phyloP scores from a whole-genome alignment of 495 filamentous ascomycete species.

The Geoglossum glabrum region DNA sequence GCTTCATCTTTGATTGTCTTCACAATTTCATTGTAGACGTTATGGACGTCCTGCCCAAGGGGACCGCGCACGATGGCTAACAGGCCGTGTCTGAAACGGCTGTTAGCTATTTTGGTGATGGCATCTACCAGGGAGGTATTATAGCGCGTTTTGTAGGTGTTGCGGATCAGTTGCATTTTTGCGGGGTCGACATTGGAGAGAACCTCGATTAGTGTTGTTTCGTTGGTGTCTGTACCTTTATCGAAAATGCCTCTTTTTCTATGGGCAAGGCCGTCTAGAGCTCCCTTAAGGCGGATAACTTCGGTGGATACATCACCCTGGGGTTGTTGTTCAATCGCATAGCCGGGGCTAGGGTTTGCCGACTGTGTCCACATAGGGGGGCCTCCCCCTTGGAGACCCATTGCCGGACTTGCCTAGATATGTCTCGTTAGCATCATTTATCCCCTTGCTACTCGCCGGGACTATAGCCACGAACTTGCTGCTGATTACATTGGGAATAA shows the following conservation, averaged over 20 bases:
- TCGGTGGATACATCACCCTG: conserved; percentile 33
- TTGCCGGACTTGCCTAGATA: neutral
- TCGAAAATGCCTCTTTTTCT: too few relatives aligned
- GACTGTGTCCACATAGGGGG: too few relatives aligned
- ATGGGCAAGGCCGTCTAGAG: conserved; percentile 90
- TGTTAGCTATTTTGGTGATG: conserved; percentile 53
- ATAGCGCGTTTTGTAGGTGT: conserved; percentile 39
- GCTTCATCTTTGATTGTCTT: conserved; percentile 73
- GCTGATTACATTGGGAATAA: too few relatives aligned
- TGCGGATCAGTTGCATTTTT: conserved; percentile 47
- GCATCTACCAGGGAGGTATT: conserved; percentile 49
- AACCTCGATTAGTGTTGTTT: conserved; percentile 45
- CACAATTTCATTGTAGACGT: conserved; percentile 43
- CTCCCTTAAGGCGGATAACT: conserved; percentile 47
- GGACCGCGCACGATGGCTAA: conserved; percentile 60
- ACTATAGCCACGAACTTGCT: too few relatives aligned
- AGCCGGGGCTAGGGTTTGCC: conserved; percentile 1
- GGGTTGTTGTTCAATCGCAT: neutral
- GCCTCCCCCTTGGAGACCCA: too few relatives aligned
- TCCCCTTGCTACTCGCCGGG: neutral
- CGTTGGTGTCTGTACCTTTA: too few relatives aligned
- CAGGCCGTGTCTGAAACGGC: conserved; percentile 50
- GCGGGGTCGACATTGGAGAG: conserved; percentile 49
- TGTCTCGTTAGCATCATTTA: neutral
- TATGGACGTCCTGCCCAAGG: conserved; percentile 44